A percentile compares a stretch with the other conserved stretches of the same genome.
Evolutionary conservation across 371 early-diverging fungal genomes (phyloP).

Genomic region (Blastocladiella emersonii): DNA sequence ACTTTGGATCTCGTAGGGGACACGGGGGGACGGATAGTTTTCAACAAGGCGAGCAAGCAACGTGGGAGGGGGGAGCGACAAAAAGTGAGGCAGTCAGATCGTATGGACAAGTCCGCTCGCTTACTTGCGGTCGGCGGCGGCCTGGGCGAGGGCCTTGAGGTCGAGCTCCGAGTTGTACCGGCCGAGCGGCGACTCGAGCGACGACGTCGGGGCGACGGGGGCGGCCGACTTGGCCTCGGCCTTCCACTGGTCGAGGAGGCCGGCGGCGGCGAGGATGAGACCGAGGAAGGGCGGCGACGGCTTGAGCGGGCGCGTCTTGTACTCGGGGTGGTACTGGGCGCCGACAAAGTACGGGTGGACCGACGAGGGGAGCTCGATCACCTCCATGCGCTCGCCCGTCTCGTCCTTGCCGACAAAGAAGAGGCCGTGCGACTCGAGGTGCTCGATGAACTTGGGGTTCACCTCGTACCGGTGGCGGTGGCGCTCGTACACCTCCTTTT

Average conservation of each 20-base stretch:
- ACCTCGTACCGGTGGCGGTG: conserved; percentile 99
- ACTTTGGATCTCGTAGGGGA: too few species aligned
- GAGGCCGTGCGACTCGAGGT: conserved; percentile 74
- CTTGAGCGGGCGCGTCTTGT: conserved; percentile 81
- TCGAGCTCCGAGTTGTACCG: not conserved
- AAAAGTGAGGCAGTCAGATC: too few species aligned
- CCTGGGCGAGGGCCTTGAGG: not conserved
- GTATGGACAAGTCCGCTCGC: too few species aligned
- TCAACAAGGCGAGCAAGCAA: too few species aligned
- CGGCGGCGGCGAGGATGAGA: conserved; percentile 72
- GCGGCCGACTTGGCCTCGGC: not conserved
- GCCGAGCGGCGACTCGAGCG: not conserved
- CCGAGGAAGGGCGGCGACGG: conserved; percentile 91
- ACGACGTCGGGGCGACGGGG: not conserved
- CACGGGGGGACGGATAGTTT: too few species aligned
- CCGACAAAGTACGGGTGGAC: conserved; percentile 95
- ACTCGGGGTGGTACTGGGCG: conserved; percentile 99
- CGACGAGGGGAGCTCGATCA: conserved; percentile 61
- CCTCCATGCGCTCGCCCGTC: conserved; percentile 92
- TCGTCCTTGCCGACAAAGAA: conserved; percentile 88
- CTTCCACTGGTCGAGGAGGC: conserved; percentile 17
- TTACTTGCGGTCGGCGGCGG: too few species aligned
- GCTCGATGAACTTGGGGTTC: conserved; percentile 64
- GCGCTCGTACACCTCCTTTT: conserved; percentile 65
- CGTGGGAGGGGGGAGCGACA: too few species aligned